A percentile compares a stretch with the other conserved stretches of the same genome.
phyloP scores from a whole-genome alignment of 495 filamentous ascomycete genomes.

The Trichoderma virens region DNA sequence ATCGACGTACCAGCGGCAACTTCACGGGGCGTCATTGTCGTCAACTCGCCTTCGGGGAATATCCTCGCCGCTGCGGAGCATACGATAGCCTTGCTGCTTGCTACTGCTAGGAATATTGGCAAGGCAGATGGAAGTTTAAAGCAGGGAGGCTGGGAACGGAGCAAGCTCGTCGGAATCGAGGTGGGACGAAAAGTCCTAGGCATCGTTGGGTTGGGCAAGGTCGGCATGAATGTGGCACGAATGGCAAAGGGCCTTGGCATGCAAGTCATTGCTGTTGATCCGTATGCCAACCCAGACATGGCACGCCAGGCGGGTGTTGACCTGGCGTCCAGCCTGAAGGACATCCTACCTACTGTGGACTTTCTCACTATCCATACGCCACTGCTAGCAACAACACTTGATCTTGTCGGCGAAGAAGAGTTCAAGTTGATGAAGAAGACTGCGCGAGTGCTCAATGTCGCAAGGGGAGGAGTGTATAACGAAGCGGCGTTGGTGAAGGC shows the following conservation, averaged over 20 bases:
- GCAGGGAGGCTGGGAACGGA: conserved; percentile 59
- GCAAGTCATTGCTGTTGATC: conserved; percentile 57
- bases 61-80: conserved; percentile 65
- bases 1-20: conserved; percentile 62
- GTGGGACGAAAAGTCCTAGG: conserved; percentile 62
- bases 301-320: conserved; percentile 50
- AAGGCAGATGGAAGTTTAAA: conserved; percentile 51
- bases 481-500: conserved; percentile 61
- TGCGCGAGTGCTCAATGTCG: conserved; percentile 60
- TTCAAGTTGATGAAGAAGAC: conserved; percentile 60
- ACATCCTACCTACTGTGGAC: conserved; percentile 54
- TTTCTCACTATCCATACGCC: conserved; percentile 73
- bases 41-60: conserved; percentile 63
- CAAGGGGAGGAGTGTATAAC: conserved; percentile 67
- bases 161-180: conserved; percentile 59
- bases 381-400: conserved; percentile 59
- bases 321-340: conserved; percentile 42
- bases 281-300: conserved; percentile 56
- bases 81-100: conserved; percentile 58
- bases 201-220: conserved; percentile 64
- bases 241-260: conserved; percentile 64
- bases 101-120: conserved; percentile 57
- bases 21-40: conserved; percentile 57
- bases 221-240: conserved; percentile 62
- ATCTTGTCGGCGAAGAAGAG: conserved; percentile 54